Evolutionary conservation across 345 rosid species (phyloP), one percentile per base, ranked within the genome.

Genomic region (Dovyalis caffra): DNA sequence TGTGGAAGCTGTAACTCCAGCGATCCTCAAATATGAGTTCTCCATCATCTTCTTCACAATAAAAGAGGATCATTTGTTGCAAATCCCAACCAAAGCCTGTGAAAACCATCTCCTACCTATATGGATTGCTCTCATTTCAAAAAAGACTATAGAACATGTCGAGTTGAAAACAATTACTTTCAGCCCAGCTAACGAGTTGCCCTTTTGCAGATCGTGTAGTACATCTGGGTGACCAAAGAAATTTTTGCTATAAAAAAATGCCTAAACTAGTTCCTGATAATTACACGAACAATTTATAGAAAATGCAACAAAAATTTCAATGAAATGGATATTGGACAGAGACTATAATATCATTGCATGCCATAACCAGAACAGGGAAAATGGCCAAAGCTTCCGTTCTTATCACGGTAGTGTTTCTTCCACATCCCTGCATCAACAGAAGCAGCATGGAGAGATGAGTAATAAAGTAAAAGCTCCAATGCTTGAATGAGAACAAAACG

Each of bases 261-360:
- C 16, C 65, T 61, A 61, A 34, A 71, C 20, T 2, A 23, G 14
- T 18, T 40, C 53, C 29, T 38, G 20, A 18, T 38, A 72, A 16
- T 72, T 43, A 40, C 40, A 61, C 10, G 56, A 21, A 20, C 18
- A 38, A n/a, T n/a, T n/a, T 16, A 14, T n/a, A 71, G 53, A 60
- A 60, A 9, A 72, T n/a, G 67, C 47, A 21, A 32, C 60, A 15
- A 49, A 70, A 72, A 72, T 40, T 72, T 67, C 67, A 11, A 43
- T 4, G 31, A 71, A 9, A 71, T 57, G 56, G 40, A 23, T 20
- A 72, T 20, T 9, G 40, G 49, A 21, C 72, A 8, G 1, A 28
- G 21, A 28, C 29, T 51, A 4, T 21, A 57, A 23, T 43, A 14
- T 3, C 62, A 57, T 8, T 21, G 21, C 23, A 8, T 8, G 23